A percentile compares a stretch with the other conserved stretches of the same genome.
phyloP scores from a whole-genome alignment of 2,329 filamentous ascomycete species.

The Graphilbum ipis-grandicollis region DNA sequence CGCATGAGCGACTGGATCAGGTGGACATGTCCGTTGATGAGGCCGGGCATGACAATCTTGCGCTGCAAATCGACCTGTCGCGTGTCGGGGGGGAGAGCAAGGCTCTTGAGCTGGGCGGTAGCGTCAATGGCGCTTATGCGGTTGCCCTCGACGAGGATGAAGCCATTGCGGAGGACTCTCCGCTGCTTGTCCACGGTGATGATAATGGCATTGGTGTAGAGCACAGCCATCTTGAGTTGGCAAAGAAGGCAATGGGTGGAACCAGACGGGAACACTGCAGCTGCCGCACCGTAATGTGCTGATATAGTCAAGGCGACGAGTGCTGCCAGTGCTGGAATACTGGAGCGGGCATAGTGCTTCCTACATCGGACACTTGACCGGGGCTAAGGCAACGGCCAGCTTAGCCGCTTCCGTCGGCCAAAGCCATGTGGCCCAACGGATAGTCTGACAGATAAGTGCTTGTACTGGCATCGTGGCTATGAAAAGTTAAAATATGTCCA shows the following conservation, averaged over 20 bases:
- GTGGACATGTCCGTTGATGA: constrained; percentile 2
- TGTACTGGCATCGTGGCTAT: background rate
- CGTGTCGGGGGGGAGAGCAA: background rate
- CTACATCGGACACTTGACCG: background rate
- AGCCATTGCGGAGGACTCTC: background rate
- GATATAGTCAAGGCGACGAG: too few species aligned
- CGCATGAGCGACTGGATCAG: constrained; percentile 2
- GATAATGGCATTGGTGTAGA: background rate
- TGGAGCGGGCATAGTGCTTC: background rate
- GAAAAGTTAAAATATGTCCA: too few species aligned
- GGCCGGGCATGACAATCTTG: background rate
- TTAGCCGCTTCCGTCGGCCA: background rate
- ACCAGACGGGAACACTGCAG: too few species aligned
- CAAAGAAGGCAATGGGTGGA: too few species aligned
- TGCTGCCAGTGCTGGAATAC: too few species aligned
- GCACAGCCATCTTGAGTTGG: background rate
- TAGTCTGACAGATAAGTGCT: background rate
- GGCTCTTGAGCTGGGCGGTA: background rate
- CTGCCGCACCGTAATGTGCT: background rate
- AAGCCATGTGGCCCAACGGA: background rate
- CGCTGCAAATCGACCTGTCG: background rate
- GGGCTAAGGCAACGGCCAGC: background rate
- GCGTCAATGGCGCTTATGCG: background rate
- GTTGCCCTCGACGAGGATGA: background rate
- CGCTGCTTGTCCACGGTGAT: background rate